A percentile compares a stretch with the other conserved stretches of the same genome.
Evolutionary conservation across 768 basidiomycete species (phyloP).

Genomic region (Chalciporus piperatus): DNA sequence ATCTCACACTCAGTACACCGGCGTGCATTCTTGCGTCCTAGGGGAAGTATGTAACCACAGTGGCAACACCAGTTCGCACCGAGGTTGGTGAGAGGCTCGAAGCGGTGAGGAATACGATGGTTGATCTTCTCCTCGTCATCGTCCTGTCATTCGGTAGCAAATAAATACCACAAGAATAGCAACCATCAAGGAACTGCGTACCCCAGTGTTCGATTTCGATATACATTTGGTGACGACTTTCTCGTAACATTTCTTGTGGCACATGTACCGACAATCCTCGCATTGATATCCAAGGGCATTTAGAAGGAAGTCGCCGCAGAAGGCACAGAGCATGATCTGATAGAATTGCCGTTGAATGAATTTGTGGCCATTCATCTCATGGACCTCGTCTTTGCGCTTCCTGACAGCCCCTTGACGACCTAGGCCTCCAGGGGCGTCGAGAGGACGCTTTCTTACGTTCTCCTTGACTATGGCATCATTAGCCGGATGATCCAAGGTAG

Average conservation of each 20-base stretch:
- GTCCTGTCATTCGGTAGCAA: conserved; percentile 49
- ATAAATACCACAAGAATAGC: conserved; percentile 2
- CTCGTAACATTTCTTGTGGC: conserved; percentile 98
- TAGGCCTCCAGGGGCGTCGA: conserved; percentile 87
- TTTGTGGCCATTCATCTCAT: conserved; percentile 99
- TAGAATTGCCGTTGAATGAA: conserved; percentile 98
- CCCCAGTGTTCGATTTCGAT: conserved; percentile 92
- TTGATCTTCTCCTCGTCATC: conserved; percentile 99
- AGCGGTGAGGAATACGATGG: conserved; percentile 97
- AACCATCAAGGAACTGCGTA: conserved; percentile 40
- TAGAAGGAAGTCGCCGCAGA: conserved; percentile 96
- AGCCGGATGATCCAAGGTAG: not conserved
- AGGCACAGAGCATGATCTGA: conserved; percentile 96
- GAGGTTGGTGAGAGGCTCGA: conserved; percentile 94
- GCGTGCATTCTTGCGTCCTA: conserved; percentile 94
- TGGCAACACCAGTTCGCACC: conserved; percentile 99
- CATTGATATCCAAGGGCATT: conserved; percentile 98
- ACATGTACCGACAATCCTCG: conserved; percentile 98
- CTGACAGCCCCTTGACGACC: conserved; percentile 98
- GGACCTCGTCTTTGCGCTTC: conserved; percentile 96
- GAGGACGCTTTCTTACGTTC: conserved; percentile 92
- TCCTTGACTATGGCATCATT: conserved; percentile 75
- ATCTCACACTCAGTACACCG: conserved; percentile 95
- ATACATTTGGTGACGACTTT: conserved; percentile 99
- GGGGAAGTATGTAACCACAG: conserved; percentile 96